A percentile compares a stretch with the other conserved stretches of the same genome.
Conservation (phyloP, 352 stramenopile species). For the Phytopythium kandeliae region DNA sequence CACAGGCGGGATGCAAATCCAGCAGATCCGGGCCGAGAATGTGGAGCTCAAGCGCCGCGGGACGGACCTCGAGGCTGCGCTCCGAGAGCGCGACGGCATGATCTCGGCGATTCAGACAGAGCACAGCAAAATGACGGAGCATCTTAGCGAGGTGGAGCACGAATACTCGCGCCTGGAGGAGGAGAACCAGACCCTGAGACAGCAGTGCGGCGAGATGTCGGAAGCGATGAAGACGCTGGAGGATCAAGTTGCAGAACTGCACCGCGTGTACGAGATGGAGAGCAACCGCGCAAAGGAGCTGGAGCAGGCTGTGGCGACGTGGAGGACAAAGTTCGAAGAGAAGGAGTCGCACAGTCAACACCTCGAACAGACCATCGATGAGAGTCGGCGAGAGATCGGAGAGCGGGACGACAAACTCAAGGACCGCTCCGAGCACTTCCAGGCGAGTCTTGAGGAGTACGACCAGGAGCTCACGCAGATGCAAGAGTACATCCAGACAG, state of each 20-base stretch:
- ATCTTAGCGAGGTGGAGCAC: constrained; percentile 41
- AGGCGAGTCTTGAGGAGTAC: constrained; percentile 40
- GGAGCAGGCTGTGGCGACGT: constrained; percentile 22
- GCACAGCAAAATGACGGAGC: constrained; percentile 31
- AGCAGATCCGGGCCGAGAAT: constrained; percentile 43
- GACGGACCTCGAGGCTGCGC: constrained; percentile 36
- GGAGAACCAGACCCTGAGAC: constrained; percentile 38
- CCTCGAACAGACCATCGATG: constrained; percentile 25
- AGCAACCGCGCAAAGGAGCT: constrained; percentile 24
- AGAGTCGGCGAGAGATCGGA: constrained; percentile 27
- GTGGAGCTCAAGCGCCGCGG: constrained; percentile 39
- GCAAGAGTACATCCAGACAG: constrained; percentile 28
- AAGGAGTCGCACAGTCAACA: constrained; percentile 23
- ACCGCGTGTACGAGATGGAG: constrained; percentile 31
- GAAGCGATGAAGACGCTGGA: constrained; percentile 32
- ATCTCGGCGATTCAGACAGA: constrained; percentile 30
- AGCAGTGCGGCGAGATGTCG: constrained; percentile 33
- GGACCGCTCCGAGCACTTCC: constrained; percentile 35
- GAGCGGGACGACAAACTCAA: constrained; percentile 25
- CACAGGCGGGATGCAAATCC: constrained; percentile 45
- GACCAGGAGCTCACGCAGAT: constrained; percentile 41
- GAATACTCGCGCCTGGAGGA: constrained; percentile 27
- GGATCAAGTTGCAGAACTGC: constrained; percentile 35
- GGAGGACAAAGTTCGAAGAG: constrained; percentile 31
- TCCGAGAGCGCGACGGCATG: constrained; percentile 34